Evolutionary conservation across 768 basidiomycete species (phyloP).

Genomic region (Dendrothele bispora): DNA sequence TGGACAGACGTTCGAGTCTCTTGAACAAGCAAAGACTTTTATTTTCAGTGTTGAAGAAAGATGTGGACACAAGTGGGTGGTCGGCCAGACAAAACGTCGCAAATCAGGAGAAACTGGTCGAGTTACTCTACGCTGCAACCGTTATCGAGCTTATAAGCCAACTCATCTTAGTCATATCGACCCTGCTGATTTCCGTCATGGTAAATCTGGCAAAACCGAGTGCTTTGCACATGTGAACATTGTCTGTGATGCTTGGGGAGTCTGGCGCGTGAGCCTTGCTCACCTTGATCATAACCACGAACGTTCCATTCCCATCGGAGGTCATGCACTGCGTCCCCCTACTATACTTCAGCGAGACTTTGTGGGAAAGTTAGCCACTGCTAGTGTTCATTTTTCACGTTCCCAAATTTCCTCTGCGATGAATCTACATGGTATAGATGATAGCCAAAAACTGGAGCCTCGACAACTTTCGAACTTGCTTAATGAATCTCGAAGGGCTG

Average conservation of each 20-base stretch:
- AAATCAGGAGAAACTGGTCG: not conserved
- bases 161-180: slow-evolving; percentile 4
- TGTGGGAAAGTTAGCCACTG: slow-evolving; percentile 9
- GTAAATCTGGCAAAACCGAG: slow-evolving; percentile 2
- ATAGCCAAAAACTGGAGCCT: slow-evolving; percentile 24
- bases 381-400: slow-evolving; percentile 5
- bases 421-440: slow-evolving; percentile 9
- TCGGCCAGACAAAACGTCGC: not conserved
- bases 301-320: slow-evolving; percentile 20
- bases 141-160: not conserved
- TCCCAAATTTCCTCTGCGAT: slow-evolving; percentile 10
- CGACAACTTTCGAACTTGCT: slow-evolving; percentile 31
- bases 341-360: slow-evolving; percentile 16
- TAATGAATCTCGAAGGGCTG: slow-evolving; percentile 15
- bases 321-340: slow-evolving; percentile 11
- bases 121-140: slow-evolving; percentile 8
- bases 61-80: slow-evolving; percentile 4
- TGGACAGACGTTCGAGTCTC: not conserved
- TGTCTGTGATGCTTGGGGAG: not conserved
- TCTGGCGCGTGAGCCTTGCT: slow-evolving; percentile 15
- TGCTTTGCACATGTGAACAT: slow-evolving; percentile 25
- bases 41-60: not conserved
- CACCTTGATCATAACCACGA: slow-evolving; percentile 25
- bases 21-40: not conserved
- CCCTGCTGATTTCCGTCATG: slow-evolving; percentile 8